phyloP scores from a whole-genome alignment of 306 rosid genomes.

The Adenanthera pavonina region DNA sequence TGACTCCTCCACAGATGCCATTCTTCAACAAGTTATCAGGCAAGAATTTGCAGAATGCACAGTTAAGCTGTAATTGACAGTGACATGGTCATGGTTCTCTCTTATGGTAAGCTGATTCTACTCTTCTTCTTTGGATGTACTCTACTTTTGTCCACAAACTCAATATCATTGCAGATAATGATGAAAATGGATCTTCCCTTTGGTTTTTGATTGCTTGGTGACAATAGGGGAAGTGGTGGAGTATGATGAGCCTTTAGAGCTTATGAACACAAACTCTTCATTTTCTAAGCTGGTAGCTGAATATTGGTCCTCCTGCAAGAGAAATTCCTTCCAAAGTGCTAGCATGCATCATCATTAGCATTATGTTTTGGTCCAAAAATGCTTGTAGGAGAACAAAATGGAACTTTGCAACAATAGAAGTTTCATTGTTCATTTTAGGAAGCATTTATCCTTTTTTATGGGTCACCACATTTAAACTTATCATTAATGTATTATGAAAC shows the following conservation, averaged over 20 bases:
- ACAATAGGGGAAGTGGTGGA: slow-evolving; percentile 74
- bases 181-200: too few relatives aligned
- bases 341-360: neutral
- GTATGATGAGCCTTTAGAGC: slow-evolving; percentile 72
- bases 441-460: neutral
- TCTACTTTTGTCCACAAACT: too few relatives aligned
- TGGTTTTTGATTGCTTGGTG: neutral
- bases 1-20: slow-evolving; percentile 67
- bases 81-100: slow-evolving; percentile 74
- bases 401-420: neutral
- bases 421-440: neutral
- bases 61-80: slow-evolving; percentile 63
- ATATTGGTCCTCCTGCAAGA: slow-evolving; percentile 76
- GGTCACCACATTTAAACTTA: neutral
- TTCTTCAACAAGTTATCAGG: slow-evolving; percentile 57
- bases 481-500: neutral
- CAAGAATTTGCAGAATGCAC: slow-evolving; percentile 60
- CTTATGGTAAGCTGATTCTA: slow-evolving; percentile 50
- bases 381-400: neutral
- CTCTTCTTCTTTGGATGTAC: too few relatives aligned
- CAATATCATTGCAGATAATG: too few relatives aligned
- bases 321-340: slow-evolving; percentile 36
- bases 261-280: slow-evolving; percentile 65
- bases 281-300: slow-evolving; percentile 82
- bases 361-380: neutral